Base-by-base conservation (phyloP, 345 rosid genomes). In the Moricandia moricandioides region DNA sequence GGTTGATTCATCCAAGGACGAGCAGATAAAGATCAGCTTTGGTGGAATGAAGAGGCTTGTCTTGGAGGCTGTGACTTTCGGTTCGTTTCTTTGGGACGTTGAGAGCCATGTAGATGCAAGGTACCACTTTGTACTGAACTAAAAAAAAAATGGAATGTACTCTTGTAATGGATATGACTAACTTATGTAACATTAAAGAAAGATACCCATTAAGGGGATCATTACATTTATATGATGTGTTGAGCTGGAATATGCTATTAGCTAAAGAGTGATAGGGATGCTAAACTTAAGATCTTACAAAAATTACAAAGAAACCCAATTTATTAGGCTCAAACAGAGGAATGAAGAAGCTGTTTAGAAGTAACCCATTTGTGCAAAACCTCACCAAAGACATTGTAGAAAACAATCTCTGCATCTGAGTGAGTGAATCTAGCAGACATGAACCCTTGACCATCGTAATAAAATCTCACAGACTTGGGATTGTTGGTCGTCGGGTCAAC, bases 51-150 rank as follows among this genome's bases (percentile, higher is more conserved):
- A 85, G 87, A 89, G 91, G 72, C 94, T 95, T 11, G 93, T 91
- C 56, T 73, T 95, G 84, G 99, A 95, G 81, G 99, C 98, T 4
- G 94, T 95, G 31, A 89, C 97, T 29, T 95, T 95, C 58, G 99
- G 99, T 40, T 92, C 99, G 33, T 95, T 95, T 78, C 94, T 95
- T 0, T 95, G 99, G 98, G 98, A 92, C 21, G 98, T 89, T 18
- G 99, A 95, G 85, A 92, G 92, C 84, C 87, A 83, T 69, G 97
- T 95, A 49, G 98, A 92, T 70, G 88, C 97, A 1, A 90, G 98
- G 90, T 95, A 95, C 82, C 97, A 85, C 74, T 95, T 95, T 59
- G 97, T 88, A 60, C 61, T 83, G 43, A 88, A 92, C 77, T 95
- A 43, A 82, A 37, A 43, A 82, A 37, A 14, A 54, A 65, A 11